These are phyloP conservation scores for Protomyces inouyei DNA, from an alignment of 1,139 yeast species.

Conservation along the genomic window DNA sequence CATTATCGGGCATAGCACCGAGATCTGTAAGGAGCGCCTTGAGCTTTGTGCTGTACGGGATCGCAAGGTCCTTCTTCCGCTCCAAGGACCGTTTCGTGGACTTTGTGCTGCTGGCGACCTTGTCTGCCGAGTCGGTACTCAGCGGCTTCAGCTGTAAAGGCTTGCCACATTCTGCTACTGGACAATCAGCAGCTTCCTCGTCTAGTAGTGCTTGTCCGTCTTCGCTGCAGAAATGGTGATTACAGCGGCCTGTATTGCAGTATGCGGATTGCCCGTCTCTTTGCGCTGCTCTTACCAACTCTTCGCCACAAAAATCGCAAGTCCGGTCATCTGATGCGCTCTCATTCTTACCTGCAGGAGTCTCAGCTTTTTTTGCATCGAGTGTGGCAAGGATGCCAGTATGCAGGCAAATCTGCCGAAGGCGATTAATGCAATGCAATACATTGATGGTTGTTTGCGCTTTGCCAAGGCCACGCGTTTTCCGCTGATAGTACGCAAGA, in stretches of 20 bases:
- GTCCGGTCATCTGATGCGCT: not conserved
- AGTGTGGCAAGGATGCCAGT: constrained; percentile 10
- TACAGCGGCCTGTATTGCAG: not conserved
- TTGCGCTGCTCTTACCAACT: not conserved
- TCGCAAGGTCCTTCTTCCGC: not conserved
- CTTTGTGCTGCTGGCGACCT: not conserved
- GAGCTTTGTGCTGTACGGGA: constrained; percentile 18
- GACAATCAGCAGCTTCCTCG: constrained; percentile 1
- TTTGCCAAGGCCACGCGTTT: constrained; percentile 23
- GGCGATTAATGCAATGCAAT: constrained; percentile 19
- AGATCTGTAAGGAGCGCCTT: constrained; percentile 20
- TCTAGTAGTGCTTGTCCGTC: not conserved
- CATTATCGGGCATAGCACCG: not conserved
- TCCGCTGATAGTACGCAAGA: constrained; percentile 17
- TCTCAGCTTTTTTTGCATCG: not conserved
- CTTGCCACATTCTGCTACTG: constrained; percentile 9
- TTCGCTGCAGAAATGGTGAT: constrained; percentile 17
- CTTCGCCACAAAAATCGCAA: constrained; percentile 13
- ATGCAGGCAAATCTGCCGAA: constrained; percentile 18
- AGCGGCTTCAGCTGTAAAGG: not conserved
- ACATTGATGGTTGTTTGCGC: constrained; percentile 18
- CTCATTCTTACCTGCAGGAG: not conserved
- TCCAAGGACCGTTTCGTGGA: not conserved
- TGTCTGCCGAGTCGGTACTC: not conserved
- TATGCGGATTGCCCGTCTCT: not conserved